Base-by-base conservation (phyloP, 257 asterid genomes). In the Mitragyna speciosa region DNA sequence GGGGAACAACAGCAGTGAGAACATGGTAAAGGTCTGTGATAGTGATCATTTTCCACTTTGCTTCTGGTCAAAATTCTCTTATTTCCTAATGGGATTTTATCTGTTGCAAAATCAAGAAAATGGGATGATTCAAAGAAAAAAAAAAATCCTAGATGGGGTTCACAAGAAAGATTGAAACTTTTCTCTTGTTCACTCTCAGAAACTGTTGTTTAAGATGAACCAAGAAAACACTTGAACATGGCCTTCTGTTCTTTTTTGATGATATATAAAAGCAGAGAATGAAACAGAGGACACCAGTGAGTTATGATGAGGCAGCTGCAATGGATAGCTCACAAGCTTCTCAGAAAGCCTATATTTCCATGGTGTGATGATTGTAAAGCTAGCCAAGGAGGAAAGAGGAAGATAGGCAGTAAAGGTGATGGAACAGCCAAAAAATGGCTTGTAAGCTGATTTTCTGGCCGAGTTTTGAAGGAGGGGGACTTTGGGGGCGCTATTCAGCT, bases 1-100 rank as follows among this genome's bases (percentile, higher is more conserved):
- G 76, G 11, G 90, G 90, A 70, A 87, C 90, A 61, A 87, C 90
- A 69, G 90, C 90, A 1, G 90, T 87, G 11, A 87, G 90, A 28
- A 87, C 90, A 85, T 87, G 90, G 80, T 87, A 87, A 63, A 87
- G 84, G 86, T 87, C 90, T 30, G 86, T 70, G 54, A 78, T 26
- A 33, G 72, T 72, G 73, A 87, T 87, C 90, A 87, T 87, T 69
- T 83, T 78, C n/a, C n/a, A n/a, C n/a, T n/a, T n/a, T n/a, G n/a
- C n/a, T n/a, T n/a, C n/a, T n/a, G n/a, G n/a, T n/a, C n/a, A n/a
- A n/a, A n/a, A n/a, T n/a, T n/a, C 30, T 49, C 33, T 61, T 15
- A 17, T 26, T 3, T 41, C 48, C 11, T 11, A 67, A 78, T 33
- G 51, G 45, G 16, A n/a, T 80, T 70, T 64, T 69, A 30, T 61